Evolutionary conservation across 768 basidiomycete genomes (phyloP), one percentile per base, ranked within the genome.

Genomic region (Bullera alba): DNA sequence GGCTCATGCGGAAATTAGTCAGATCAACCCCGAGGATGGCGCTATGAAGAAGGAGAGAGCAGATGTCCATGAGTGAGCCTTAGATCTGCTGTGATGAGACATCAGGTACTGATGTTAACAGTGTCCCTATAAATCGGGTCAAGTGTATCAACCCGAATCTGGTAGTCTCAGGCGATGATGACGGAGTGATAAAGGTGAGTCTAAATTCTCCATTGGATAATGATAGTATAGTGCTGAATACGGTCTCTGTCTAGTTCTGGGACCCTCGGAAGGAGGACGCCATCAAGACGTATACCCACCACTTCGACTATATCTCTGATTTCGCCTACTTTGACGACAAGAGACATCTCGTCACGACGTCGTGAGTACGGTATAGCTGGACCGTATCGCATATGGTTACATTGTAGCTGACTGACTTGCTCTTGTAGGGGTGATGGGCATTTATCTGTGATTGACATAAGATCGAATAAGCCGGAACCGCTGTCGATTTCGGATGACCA

Each of bases 261-360:
- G 91, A 95, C 69, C 82, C 86, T 19, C 77, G 90, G 51, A 79
- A 82, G 63, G 74, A 76, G 44, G 82, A 82, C 7, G 76, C 78
- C 38, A 74, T 84, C 16, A 79, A 83, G 29, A 75, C 78, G 17
- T 90, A 89, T 66, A 80, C 75, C 26, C 92, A 95, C 43, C 92
- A 96, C 63, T 90, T 85, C 67, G 91, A 95, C 73, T 95, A 89
- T 66, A 90, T 95, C 49, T 86, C 88, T 30, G 90, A 91, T 70
- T 90, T 95, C 72, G 74, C 86, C 32, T 95, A 85, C 81, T 70
- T 90, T 48, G 80, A 80, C 30, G 85, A 86, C 72, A 87, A 86
- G 73, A 84, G 81, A 56, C 87, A 89, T 50, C 78, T 91, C 15
- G 79, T 96, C 17, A 79, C 86, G 27, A 91, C 91, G 3, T 93